Percentiles rank a stretch among this genome's conserved stretches.
Conservation (phyloP, 495 filamentous ascomycete species). For the Pyrenopolyporus hunteri region DNA sequence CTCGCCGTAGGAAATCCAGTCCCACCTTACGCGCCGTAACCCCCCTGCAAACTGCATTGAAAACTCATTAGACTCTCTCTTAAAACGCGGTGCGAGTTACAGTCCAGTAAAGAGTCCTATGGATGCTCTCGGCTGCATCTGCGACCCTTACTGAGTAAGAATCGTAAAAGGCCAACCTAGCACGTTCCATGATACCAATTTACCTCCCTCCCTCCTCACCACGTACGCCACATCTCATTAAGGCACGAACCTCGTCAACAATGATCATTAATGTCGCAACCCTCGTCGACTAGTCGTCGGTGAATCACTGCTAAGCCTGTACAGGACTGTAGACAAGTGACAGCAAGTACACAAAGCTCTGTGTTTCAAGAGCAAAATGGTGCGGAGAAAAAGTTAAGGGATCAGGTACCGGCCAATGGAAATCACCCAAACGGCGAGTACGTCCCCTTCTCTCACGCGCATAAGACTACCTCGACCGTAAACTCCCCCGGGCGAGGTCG, state of each 20-base stretch:
- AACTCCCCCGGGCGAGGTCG: not conserved
- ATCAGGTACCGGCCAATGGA: slow-evolving; percentile 32
- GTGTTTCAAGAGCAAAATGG: slow-evolving; percentile 30
- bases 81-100: not conserved
- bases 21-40: slow-evolving; percentile 17
- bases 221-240: not conserved
- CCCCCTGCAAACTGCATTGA: not conserved
- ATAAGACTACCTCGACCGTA: not conserved
- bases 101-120: slow-evolving; percentile 2
- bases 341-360: slow-evolving; percentile 14
- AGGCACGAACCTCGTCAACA: not conserved
- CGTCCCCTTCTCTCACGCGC: slow-evolving; percentile 10
- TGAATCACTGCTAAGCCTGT: not conserved
- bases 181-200: slow-evolving; percentile 17
- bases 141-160: slow-evolving; percentile 22
- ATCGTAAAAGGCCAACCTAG: slow-evolving; percentile 20
- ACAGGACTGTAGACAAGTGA: not conserved
- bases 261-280: not conserved
- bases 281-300: slow-evolving; percentile 3
- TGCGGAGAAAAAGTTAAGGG: slow-evolving; percentile 9
- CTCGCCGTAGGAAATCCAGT: slow-evolving; percentile 2
- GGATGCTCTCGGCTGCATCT: slow-evolving; percentile 17
- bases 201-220: not conserved
- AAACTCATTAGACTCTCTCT: slow-evolving; percentile 2
- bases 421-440: slow-evolving; percentile 37